Evolutionary conservation across 768 basidiomycete species (phyloP), one percentile per base, ranked within the genome.

Genomic region (Phlebiopsis flavidoalba): DNA sequence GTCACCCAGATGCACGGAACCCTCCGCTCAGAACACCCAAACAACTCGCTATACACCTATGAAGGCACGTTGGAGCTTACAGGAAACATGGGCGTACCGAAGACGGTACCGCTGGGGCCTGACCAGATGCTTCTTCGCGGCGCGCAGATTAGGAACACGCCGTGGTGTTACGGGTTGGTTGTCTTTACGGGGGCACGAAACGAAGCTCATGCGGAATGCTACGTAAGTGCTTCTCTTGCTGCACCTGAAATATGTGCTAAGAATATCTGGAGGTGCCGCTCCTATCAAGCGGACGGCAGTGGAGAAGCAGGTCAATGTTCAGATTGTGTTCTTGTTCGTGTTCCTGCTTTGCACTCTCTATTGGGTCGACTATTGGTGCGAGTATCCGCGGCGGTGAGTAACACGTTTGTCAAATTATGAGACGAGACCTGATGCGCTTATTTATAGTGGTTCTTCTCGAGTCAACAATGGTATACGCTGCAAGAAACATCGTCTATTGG

Each of bases 171-270:
- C 72, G 96, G 95, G 12, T 70, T 99, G 8, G 88, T 88, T 36
- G 90, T 98, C 46, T 98, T 94, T 67, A 96, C 95, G 0, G 97
- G n/a, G 97, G 0, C 97, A 98, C 69, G 95, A 99, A 78, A 98
- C 97, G 19, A 99, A 99, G 73, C 74, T 99, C 40, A 95, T 98
- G 94, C 84, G 93, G 61, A 98, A 98, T 68, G 96, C 97, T 47
- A 98, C 95, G 94, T 95, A 69, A 76, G 93, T 79, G 26, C 19
- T 26, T 8, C 47, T 36, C 3, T 19, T 59, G 63, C 70, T 53
- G 11, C 19, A 6, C 1, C 17, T 22, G 12, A 65, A 57, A 21
- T 31, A 46, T 45, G 53, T n/a, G 40, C 37, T 55, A n/a, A 55
- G 11, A 8, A 12, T 24, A 4, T 21, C 5, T 35, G 6, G 64